A percentile compares a stretch with the other conserved stretches of the same genome.
phyloP scores from a whole-genome alignment of 257 asterid species.

The Nemophila menziesii region DNA sequence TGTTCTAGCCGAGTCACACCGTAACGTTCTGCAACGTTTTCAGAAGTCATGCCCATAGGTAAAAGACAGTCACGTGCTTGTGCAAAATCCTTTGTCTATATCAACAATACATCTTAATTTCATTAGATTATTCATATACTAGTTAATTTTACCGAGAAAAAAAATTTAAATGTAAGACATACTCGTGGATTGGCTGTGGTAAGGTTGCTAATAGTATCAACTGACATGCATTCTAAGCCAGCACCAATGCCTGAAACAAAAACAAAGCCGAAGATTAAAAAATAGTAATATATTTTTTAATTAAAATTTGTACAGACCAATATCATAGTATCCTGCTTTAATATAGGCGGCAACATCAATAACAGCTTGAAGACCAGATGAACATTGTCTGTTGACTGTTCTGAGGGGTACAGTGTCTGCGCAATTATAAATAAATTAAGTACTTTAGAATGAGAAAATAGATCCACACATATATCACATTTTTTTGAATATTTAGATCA shows the following conservation, averaged over 20 bases:
- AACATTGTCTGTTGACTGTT: slow-evolving; percentile 89
- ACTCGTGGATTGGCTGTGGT: slow-evolving; percentile 45
- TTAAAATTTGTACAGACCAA: slow-evolving; percentile 33
- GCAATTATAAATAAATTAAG: slow-evolving; percentile 8
- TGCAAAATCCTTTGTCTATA: slow-evolving; percentile 39
- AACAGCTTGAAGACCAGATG: slow-evolving; percentile 93
- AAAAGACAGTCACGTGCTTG: slow-evolving; percentile 86
- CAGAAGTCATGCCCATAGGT: slow-evolving; percentile 92
- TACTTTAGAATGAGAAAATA: background rate
- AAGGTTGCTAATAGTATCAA: slow-evolving; percentile 29
- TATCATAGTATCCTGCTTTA: slow-evolving; percentile 79
- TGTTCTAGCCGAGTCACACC: slow-evolving; percentile 87
- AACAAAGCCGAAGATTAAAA: slow-evolving; percentile 5
- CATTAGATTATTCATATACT: slow-evolving; percentile 2
- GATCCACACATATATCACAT: too few relatives aligned
- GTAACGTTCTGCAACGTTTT: slow-evolving; percentile 72
- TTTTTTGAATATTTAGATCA: too few relatives aligned
- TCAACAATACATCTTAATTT: slow-evolving; percentile 9
- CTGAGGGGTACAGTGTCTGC: slow-evolving; percentile 71
- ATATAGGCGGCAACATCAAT: slow-evolving; percentile 93
- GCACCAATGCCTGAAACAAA: slow-evolving; percentile 66
- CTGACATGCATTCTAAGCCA: slow-evolving; percentile 81
- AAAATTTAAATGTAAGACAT: slow-evolving; percentile 9
- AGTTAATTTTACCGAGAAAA: background rate
- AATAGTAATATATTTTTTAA: background rate